phyloP scores from a whole-genome alignment of 768 basidiomycete genomes.

The Panaeolus cyanescens region DNA sequence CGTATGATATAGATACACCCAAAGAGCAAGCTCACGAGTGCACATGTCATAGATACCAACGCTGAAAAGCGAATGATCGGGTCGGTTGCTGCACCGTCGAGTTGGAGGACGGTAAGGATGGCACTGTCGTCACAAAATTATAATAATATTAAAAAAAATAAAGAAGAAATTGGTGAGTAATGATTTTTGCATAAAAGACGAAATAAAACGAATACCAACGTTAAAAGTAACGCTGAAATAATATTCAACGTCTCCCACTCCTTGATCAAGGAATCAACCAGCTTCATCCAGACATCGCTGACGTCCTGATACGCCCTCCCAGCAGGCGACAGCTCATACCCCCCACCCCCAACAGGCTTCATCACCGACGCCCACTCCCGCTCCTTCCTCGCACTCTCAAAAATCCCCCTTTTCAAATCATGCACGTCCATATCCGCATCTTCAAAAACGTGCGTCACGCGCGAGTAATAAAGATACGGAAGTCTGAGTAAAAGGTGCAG shows the following conservation, averaged over 20 bases:
- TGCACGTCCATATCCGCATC: conserved; percentile 63
- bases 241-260: conserved; percentile 40
- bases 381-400: conserved; percentile 20
- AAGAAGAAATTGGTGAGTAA: too few relatives aligned
- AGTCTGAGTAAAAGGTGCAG: conserved; percentile 50
- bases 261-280: conserved; percentile 28
- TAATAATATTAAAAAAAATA: too few relatives aligned
- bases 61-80: conserved; percentile 59
- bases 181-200: too few relatives aligned
- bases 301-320: conserved; percentile 17
- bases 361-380: too few relatives aligned
- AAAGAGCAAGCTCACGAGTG: conserved; percentile 62
- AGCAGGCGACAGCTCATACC: conserved; percentile 1
- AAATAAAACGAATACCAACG: conserved; percentile 28
- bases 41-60: conserved; percentile 56
- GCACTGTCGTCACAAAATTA: conserved; percentile 22
- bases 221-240: conserved; percentile 33
- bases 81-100: conserved; percentile 44
- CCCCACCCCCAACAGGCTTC: too few relatives aligned
- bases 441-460: conserved; percentile 64
- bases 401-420: conserved; percentile 47
- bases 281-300: conserved; percentile 27
- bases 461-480: conserved; percentile 65
- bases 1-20: conserved; percentile 68
- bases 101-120: conserved; percentile 36